Evolutionary conservation across 495 filamentous ascomycete genomes (phyloP).

Genomic region (Xylaria flabelliformis): DNA sequence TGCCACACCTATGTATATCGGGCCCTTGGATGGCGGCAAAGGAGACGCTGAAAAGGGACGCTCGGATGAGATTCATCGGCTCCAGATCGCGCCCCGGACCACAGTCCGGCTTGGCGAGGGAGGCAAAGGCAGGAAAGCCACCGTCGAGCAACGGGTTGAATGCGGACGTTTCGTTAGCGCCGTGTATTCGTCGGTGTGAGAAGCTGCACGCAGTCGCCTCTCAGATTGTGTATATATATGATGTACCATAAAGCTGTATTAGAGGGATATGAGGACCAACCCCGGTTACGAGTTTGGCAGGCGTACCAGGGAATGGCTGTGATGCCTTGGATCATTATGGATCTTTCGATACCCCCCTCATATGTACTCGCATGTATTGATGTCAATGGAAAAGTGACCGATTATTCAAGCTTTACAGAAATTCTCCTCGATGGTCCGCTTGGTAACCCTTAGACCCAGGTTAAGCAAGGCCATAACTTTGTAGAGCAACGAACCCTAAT

Average conservation of each 20-base stretch:
- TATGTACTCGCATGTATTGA: not conserved
- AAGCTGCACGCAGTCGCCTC: not conserved
- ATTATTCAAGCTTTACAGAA: no score
- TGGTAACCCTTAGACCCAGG: no score
- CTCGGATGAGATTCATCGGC: slow-evolving; percentile 69
- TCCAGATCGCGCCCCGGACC: slow-evolving; percentile 84
- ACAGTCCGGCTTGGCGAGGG: slow-evolving; percentile 68
- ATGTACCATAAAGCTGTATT: slow-evolving; percentile 22
- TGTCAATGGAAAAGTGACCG: not conserved
- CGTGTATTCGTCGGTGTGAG: slow-evolving; percentile 67
- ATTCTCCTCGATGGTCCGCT: no score
- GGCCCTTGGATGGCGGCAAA: slow-evolving; percentile 67
- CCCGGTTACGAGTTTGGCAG: not conserved
- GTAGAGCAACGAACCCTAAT: not conserved
- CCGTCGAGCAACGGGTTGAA: slow-evolving; percentile 84
- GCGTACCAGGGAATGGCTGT: not conserved
- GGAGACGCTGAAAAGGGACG: slow-evolving; percentile 55
- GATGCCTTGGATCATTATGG: slow-evolving; percentile 13
- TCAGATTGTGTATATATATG: slow-evolving; percentile 11
- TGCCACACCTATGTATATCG: slow-evolving; percentile 75
- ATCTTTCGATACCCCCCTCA: slow-evolving; percentile 24
- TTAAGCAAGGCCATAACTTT: no score
- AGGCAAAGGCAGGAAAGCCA: slow-evolving; percentile 68
- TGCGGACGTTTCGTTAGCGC: slow-evolving; percentile 86
- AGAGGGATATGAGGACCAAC: not conserved